phyloP scores from a whole-genome alignment of 768 basidiomycete genomes.

The Crassisporium funariophilum region DNA sequence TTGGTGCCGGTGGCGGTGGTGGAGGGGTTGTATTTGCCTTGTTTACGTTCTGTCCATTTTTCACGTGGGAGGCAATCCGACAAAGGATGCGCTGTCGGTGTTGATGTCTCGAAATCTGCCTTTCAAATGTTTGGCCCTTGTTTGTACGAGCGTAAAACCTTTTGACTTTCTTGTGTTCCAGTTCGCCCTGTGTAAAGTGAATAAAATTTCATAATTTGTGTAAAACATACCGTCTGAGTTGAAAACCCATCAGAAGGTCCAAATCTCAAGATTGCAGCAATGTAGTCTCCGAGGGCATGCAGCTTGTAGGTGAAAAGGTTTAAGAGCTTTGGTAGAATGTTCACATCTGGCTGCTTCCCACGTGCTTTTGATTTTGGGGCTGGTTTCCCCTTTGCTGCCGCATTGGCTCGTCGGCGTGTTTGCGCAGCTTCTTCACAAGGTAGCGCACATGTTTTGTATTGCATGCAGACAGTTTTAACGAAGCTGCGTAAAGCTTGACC shows the following conservation, averaged over 20 bases:
- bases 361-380: neutral
- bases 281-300: constrained; percentile 37
- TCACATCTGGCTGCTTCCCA: constrained; percentile 1
- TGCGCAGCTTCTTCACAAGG: neutral
- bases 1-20: constrained; percentile 7
- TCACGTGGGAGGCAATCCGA: neutral
- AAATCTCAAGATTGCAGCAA: constrained; percentile 19
- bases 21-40: constrained; percentile 2
- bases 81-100: constrained; percentile 6
- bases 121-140: neutral
- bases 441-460: neutral
- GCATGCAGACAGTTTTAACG: neutral
- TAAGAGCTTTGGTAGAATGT: constrained; percentile 9
- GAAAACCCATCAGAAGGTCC: constrained; percentile 41
- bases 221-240: constrained; percentile 32
- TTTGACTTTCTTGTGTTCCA: constrained; percentile 15
- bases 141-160: constrained; percentile 11
- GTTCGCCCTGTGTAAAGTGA: constrained; percentile 9
- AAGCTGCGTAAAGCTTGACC: neutral
- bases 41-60: neutral
- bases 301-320: constrained; percentile 34
- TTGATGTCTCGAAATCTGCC: constrained; percentile 5
- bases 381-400: neutral
- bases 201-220: neutral
- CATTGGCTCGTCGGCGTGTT: neutral